Conservation (phyloP, 257 asterid species). For the Cordia subcordata region DNA sequence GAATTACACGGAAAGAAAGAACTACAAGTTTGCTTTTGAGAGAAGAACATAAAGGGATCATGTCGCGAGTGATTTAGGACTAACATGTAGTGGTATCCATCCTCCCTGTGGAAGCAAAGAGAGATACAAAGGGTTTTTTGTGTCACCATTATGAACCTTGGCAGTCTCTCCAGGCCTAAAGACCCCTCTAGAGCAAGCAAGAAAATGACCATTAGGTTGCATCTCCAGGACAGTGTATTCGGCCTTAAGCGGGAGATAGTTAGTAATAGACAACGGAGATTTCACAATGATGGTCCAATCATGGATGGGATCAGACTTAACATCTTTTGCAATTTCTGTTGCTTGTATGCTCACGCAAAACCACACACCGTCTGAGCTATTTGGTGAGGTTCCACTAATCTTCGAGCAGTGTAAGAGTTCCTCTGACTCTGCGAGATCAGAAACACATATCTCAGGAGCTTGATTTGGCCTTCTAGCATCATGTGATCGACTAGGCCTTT, state of each 20-base stretch:
- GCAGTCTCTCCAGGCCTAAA: slow-evolving; percentile 74
- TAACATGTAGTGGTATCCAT: slow-evolving; percentile 84
- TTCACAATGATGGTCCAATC: slow-evolving; percentile 83
- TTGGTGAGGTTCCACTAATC: slow-evolving; percentile 67
- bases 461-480: slow-evolving; percentile 38
- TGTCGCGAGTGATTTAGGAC: slow-evolving; percentile 30
- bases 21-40: slow-evolving; percentile 1
- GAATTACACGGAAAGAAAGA: slow-evolving; percentile 9
- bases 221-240: slow-evolving; percentile 91
- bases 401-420: slow-evolving; percentile 63
- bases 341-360: slow-evolving; percentile 78
- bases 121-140: slow-evolving; percentile 71
- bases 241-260: slow-evolving; percentile 82
- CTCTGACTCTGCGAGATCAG: slow-evolving; percentile 61
- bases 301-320: slow-evolving; percentile 57
- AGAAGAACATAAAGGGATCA: not conserved
- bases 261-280: slow-evolving; percentile 69
- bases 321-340: slow-evolving; percentile 72
- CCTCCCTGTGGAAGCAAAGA: slow-evolving; percentile 95
- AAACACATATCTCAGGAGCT: slow-evolving; percentile 53
- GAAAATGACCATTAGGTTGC: slow-evolving; percentile 81
- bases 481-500: slow-evolving; percentile 40
- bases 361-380: slow-evolving; percentile 61
- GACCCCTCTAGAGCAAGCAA: slow-evolving; percentile 68
- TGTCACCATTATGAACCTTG: slow-evolving; percentile 72